Evolutionary conservation across 2,329 filamentous ascomycete species (phyloP), one percentile per base, ranked within the genome.

Genomic region (Diaporthe citrichinensis): DNA sequence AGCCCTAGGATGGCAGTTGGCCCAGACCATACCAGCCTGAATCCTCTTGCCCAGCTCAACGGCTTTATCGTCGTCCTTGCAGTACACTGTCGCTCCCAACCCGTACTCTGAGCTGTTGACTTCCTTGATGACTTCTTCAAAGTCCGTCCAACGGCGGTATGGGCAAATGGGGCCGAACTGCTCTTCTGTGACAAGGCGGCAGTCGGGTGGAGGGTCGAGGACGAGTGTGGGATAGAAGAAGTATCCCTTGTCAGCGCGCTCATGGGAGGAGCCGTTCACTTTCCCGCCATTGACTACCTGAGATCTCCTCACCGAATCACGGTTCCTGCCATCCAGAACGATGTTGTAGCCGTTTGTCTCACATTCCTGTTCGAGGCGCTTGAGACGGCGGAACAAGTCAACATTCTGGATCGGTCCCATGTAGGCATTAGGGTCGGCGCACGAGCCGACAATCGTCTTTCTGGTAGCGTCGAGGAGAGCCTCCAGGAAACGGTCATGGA

Each of bases 281-380:
- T 25, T 36, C 7, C 14, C 59, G 0, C 25, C 59, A 65, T 46
- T 41, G 39, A 46, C 25, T 23, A 8, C 59, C 23, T 28, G 25
- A 8, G 17, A 12, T 0, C 4, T 46, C 9, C 39, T 46, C 17
- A 10, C 59, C 2, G 59, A 65, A 23, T 65, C 59, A 9, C 59
- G 59, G 39, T 65, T 65, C 25, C 39, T 46, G 9, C 59, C 59
- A 31, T 65, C 59, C 25, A 65, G 41, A 14, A 65, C 39, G 12
- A 65, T 65, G 41, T 65, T 65, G 39, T 65, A 65, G 15, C 59
- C 59, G 5, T 65, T 65, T 17, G 59, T 65, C 59, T 31, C 59
- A 17, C 59, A 65, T 23, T 46, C 59, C 31, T 65, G 59, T 46
- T 65, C 59, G 25, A 65, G 59, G 59, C 59, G 59, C 59, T 65